Evolutionary conservation across 148 eudicot species (phyloP).

Genomic region (Gaultheria prostrata): DNA sequence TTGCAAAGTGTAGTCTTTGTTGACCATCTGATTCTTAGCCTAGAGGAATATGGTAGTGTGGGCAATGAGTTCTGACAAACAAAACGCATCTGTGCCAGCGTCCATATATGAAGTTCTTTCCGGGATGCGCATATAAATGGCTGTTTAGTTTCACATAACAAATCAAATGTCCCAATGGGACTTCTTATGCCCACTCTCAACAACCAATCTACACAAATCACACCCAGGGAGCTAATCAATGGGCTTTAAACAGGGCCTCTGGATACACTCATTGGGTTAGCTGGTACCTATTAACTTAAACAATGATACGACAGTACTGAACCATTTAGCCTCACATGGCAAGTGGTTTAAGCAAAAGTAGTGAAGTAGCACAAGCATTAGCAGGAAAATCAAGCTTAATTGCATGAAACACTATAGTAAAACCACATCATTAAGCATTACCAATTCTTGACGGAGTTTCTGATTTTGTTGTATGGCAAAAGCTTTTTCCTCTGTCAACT

Average conservation of each 20-base stretch:
- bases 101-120: background rate
- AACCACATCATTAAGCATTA: conserved; percentile 3
- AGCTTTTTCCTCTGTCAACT: conserved; percentile 77
- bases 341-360: background rate
- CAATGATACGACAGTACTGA: background rate
- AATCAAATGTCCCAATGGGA: background rate
- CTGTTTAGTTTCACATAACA: background rate
- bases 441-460: conserved; percentile 69
- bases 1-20: background rate
- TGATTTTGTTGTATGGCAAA: conserved; percentile 66
- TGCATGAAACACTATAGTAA: background rate
- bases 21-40: background rate
- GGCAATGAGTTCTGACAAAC: background rate
- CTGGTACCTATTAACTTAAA: no score
- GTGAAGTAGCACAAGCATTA: background rate
- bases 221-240: conserved; percentile 4
- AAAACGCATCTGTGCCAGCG: background rate
- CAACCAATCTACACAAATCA: conserved; percentile 8
- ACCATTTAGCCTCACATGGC: background rate
- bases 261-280: background rate
- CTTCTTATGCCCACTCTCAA: background rate
- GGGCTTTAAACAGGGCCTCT: background rate
- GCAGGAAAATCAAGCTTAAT: conserved; percentile 10
- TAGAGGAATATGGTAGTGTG: background rate
- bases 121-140: background rate